A percentile compares a stretch with the other conserved stretches of the same genome.
Evolutionary conservation across 495 filamentous ascomycete species (phyloP).

Genomic region (Trypethelium eluteriae): DNA sequence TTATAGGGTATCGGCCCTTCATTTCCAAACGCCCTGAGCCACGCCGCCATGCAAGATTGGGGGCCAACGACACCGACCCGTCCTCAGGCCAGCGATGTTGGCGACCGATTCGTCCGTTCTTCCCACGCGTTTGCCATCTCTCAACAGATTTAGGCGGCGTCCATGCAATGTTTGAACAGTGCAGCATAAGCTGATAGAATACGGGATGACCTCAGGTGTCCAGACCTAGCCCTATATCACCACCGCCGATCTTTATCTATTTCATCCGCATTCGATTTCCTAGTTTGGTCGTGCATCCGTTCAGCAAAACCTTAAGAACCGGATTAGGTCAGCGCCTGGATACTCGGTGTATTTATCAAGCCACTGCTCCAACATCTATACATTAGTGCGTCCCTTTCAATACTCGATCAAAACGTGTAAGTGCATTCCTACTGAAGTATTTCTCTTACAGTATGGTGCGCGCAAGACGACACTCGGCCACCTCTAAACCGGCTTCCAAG

Average conservation of each 20-base stretch:
- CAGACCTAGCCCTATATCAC: not conserved
- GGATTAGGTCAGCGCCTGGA: not conserved
- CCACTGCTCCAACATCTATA: too few relatives aligned
- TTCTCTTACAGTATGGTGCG: too few relatives aligned
- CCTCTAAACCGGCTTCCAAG: not conserved
- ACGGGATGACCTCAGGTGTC: not conserved
- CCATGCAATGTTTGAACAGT: too few relatives aligned
- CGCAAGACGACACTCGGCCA: not conserved
- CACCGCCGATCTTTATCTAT: not conserved
- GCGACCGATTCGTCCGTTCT: not conserved
- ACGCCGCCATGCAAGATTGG: not conserved
- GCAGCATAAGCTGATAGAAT: too few relatives aligned
- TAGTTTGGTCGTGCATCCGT: not conserved
- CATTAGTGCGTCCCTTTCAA: too few relatives aligned
- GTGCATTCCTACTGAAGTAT: too few relatives aligned
- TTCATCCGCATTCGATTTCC: not conserved
- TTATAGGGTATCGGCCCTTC: not conserved
- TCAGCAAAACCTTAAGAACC: not conserved
- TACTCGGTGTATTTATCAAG: not conserved
- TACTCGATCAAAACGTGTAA: too few relatives aligned
- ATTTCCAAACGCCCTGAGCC: not conserved
- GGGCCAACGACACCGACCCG: not conserved
- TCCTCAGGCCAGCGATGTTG: not conserved
- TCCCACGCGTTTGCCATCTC: not conserved
- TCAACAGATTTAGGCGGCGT: not conserved